Evolutionary conservation across 805 yeast species (phyloP), one percentile per base, ranked within the genome.

Genomic region (Isabelozyma gotoi): DNA sequence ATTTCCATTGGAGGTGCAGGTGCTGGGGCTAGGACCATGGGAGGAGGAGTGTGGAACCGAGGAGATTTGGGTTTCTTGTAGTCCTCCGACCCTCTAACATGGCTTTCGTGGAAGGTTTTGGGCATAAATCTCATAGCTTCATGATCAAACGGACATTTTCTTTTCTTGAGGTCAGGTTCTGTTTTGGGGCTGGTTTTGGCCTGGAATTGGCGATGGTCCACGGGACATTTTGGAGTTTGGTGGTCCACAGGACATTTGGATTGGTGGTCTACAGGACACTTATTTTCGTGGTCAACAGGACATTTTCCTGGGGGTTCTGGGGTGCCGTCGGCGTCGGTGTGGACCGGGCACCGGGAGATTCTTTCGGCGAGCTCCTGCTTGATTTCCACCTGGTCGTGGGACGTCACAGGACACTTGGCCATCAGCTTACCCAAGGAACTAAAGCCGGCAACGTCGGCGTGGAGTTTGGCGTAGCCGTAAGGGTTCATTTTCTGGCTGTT

Each of bases 101-200:
- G 32, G 18, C 39, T 36, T 36, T 36, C 39, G 14, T 10, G 18
- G 31, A 36, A 36, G 14, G 24, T n/a, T 34, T 34, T 34, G 20
- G 36, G 36, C 19, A 34, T 15, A 18, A 34, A 12, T 18, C 38
- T 33, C 11, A 34, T 14, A 17, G 36, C 36, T 15, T 48, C 47
- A 46, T 65, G 68, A 39, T 62, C 65, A 47, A 65, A 56, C 11
- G 71, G 71, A 50, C 70, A 67, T 43, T 56, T 61, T n/a, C 63
- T 51, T 24, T 57, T 56, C 12, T 40, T 42, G 8, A 16, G 20
- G 12, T 27, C 31, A 38, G 41, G n/a, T 7, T 21, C 29, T 7
- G 7, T 21, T 11, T 21, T 21, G n/a, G n/a, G n/a, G n/a, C n/a
- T n/a, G 18, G 8, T 15, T 14, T 16, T 32, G 18, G 19, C 11